Evolutionary conservation across 1,139 yeast species (phyloP), one percentile per base, ranked within the genome.

Genomic region (Zygoascus meyerae): DNA sequence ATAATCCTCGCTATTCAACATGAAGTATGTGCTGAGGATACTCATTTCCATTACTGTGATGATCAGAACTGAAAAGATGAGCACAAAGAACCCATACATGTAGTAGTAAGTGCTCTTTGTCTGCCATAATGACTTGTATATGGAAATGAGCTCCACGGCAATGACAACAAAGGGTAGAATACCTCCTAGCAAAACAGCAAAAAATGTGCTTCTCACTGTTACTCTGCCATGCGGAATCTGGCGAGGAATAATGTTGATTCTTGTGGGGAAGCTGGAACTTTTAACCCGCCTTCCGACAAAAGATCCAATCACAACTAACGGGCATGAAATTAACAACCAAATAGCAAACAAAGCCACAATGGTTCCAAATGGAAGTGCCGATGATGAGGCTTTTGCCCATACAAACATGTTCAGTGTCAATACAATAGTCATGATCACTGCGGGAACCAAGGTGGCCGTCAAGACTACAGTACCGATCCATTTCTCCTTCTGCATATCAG

Each of bases 71-170:
- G 79, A 51, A 31, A 81, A 73, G 2, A 89, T 83, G 26, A 80
- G 67, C 21, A 83, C 71, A 35, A 87, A 68, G 60, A 85, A 86
- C 3, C 95, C 94, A 64, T 84, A 86, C 77, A 82, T 77, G 67
- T 81, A 83, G 65, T 83, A 83, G 61, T 81, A 84, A 1, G 92
- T 78, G 1, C 90, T 78, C 63, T 83, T 83, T 57, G 84, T 89
- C 49, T 83, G 69, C 92, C 95, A 86, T 12, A 86, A 71, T 1
- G 92, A 79, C 62, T 84, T 81, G 68, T 83, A 81, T 33, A 86
- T 77, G 62, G 81, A 84, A 50, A 81, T 69, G 51, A 87, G 69
- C 61, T 87, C 95, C 45, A 85, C 89, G 58, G 83, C 83, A 12
- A 85, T 81, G n/a, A 86, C 80, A 14, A 83, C 80, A 62, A 86